These are phyloP conservation scores for Aegilops tauschii DNA, from an alignment of 176 grass and related monocot genomes.

Conservation along the genomic window DNA sequence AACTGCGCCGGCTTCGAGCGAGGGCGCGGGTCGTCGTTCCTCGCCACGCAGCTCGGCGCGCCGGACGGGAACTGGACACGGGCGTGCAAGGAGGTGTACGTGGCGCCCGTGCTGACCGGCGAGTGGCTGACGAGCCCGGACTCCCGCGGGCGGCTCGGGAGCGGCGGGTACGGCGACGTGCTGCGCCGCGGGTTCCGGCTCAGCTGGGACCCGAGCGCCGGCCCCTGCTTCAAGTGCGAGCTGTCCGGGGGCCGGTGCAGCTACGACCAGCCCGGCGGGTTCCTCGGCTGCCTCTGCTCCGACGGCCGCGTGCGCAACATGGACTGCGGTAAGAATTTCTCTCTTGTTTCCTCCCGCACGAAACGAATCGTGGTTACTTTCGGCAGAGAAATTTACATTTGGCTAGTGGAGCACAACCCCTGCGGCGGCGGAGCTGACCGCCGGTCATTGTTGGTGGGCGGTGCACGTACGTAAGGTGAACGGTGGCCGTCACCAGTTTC, in stretches of 20 bases:
- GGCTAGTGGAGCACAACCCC: not conserved
- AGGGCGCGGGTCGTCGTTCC: not conserved
- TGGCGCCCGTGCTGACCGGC: constrained; percentile 21
- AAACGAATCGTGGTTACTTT: not conserved
- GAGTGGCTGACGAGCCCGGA: not conserved
- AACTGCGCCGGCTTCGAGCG: not conserved
- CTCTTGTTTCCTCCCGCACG: too few species aligned
- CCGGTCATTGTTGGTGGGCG: not conserved
- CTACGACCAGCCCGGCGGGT: not conserved
- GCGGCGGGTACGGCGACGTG: not conserved
- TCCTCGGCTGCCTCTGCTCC: constrained; percentile 56
- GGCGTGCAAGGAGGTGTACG: not conserved
- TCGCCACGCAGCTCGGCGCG: fast-evolving
- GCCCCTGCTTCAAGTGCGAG: constrained; percentile 16
- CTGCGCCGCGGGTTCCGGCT: constrained; percentile 44
- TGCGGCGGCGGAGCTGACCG: not conserved
- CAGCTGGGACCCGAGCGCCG: constrained; percentile 31
- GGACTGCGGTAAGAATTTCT: not conserved
- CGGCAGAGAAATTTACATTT: not conserved
- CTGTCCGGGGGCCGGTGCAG: not conserved
- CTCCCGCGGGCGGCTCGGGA: not conserved
- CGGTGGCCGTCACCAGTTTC: not conserved
- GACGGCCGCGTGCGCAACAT: constrained; percentile 2
- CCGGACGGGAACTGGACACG: not conserved
- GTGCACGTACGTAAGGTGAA: not conserved